A percentile compares a stretch with the other conserved stretches of the same genome.
Evolutionary conservation across 2,329 filamentous ascomycete species (phyloP).

Genomic region (Venturiaceae sp.): DNA sequence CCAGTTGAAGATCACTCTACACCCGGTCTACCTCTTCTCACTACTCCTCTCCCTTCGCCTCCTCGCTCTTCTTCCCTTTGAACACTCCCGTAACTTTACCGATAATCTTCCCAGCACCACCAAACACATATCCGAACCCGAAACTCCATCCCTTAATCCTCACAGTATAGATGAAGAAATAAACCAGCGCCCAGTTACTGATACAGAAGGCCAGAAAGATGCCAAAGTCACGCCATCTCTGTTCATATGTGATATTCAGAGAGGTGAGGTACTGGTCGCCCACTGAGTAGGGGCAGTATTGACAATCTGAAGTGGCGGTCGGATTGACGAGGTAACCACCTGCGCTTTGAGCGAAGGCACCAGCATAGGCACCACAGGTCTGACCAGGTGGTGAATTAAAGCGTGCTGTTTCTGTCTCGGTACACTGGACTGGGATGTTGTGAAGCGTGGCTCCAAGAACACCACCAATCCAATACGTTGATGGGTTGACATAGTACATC

Average conservation of each 20-base stretch:
- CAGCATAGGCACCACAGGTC: slow-evolving; percentile 36
- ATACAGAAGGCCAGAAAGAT: slow-evolving; percentile 42
- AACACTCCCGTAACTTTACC: neutral
- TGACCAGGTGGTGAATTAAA: slow-evolving; percentile 31
- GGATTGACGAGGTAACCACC: slow-evolving; percentile 57
- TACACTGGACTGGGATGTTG: slow-evolving; percentile 38
- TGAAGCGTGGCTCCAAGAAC: slow-evolving; percentile 32
- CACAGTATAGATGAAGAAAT: slow-evolving; percentile 69
- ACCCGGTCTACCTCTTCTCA: neutral
- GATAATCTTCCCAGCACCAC: neutral
- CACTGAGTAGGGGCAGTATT: slow-evolving; percentile 59
- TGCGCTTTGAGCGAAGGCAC: slow-evolving; percentile 27
- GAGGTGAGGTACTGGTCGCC: slow-evolving; percentile 55
- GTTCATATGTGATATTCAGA: slow-evolving; percentile 31
- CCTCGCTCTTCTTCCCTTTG: neutral
- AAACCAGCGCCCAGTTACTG: slow-evolving; percentile 59
- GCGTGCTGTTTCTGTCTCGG: slow-evolving; percentile 27
- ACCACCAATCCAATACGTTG: slow-evolving; percentile 50
- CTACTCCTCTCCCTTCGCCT: slow-evolving; percentile 7
- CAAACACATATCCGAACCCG: slow-evolving; percentile 41
- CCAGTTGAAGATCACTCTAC: neutral
- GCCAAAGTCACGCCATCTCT: slow-evolving; percentile 46
- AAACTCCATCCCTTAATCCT: slow-evolving; percentile 62
- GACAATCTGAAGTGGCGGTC: slow-evolving; percentile 49
- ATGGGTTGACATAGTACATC: slow-evolving; percentile 60